Evolutionary conservation across 495 filamentous ascomycete genomes (phyloP).

Genomic region (Hypoxylon intermedium): DNA sequence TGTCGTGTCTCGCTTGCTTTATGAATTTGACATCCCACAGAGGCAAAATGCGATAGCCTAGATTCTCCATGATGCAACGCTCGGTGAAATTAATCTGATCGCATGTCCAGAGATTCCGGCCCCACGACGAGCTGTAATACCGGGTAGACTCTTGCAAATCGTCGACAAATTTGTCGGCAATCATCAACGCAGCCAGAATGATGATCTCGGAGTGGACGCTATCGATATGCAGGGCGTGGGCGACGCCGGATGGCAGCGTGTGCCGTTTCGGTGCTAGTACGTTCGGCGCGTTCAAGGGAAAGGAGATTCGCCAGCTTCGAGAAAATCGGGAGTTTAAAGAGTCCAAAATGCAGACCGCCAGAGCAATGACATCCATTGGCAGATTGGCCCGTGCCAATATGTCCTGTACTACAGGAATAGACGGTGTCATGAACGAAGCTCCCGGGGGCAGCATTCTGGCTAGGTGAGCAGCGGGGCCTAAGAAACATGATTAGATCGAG

Average conservation of each 20-base stretch:
- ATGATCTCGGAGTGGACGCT: conserved; percentile 61
- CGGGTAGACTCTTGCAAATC: conserved; percentile 54
- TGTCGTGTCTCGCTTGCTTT: conserved; percentile 57
- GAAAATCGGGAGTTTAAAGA: conserved; percentile 63
- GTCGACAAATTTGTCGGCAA: conserved; percentile 61
- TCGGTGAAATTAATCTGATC: conserved; percentile 64
- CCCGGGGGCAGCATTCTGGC: conserved; percentile 62
- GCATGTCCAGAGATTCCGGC: conserved; percentile 56
- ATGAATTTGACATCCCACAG: conserved; percentile 57
- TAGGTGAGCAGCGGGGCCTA: conserved; percentile 63
- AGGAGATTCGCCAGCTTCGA: conserved; percentile 58
- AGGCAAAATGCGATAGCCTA: conserved; percentile 59
- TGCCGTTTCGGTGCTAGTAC: conserved; percentile 49
- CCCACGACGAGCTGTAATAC: conserved; percentile 54
- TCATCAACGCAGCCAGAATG: conserved; percentile 55
- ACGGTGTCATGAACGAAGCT: conserved; percentile 57
- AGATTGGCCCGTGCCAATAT: conserved; percentile 59
- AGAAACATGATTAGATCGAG: conserved; percentile 24
- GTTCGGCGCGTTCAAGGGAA: conserved; percentile 45
- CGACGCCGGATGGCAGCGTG: conserved; percentile 50
- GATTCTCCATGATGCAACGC: conserved; percentile 60
- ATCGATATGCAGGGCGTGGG: conserved; percentile 58
- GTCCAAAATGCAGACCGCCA: conserved; percentile 63
- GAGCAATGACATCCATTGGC: conserved; percentile 58
- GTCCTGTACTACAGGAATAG: conserved; percentile 57